Conservation (phyloP, 106 monocot genomes). For the Posidonia australis region DNA sequence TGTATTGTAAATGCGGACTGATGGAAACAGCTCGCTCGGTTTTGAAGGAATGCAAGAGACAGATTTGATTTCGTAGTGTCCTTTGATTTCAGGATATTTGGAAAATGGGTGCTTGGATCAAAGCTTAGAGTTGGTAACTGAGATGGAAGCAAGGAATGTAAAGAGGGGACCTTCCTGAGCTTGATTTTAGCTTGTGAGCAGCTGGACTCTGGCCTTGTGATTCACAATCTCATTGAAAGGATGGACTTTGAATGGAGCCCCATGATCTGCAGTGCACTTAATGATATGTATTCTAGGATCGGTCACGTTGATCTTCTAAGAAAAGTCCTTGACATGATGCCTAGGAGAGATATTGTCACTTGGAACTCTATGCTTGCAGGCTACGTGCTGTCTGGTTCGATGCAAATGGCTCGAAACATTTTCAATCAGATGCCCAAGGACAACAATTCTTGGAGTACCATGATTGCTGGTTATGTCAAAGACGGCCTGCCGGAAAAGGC, state of each 20-base stretch:
- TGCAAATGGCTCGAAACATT: conserved; percentile 5
- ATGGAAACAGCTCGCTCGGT: conserved; percentile 6
- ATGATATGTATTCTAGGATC: conserved; percentile 63
- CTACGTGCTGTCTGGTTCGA: conserved; percentile 31
- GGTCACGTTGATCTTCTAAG: conserved; percentile 39
- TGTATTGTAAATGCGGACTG: conserved; percentile 35
- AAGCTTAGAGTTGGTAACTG: conserved; percentile 12
- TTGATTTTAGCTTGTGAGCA: conserved; percentile 14
- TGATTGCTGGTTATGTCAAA: conserved; percentile 23
- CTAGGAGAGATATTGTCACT: conserved; percentile 33
- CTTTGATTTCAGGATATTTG: conserved; percentile 13
- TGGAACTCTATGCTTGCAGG: conserved; percentile 70
- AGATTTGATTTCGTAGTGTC: conserved; percentile 19
- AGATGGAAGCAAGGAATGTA: conserved; percentile 18
- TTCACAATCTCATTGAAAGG: conserved; percentile 10
- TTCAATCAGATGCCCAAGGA: conserved; percentile 22
- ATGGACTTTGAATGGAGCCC: conserved; percentile 7
- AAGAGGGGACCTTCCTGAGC: conserved; percentile 16
- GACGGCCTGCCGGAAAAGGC: conserved; percentile 12
- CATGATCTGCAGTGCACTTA: conserved; percentile 25
- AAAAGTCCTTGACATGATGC: conserved; percentile 32
- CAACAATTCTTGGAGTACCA: conserved; percentile 28
- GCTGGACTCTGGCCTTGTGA: conserved; percentile 5
- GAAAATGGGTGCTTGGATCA: conserved; percentile 15
- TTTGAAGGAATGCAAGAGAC: conserved; percentile 13